phyloP scores from a whole-genome alignment of 352 stramenopile genomes.

The Globisporangium orthogonon region DNA sequence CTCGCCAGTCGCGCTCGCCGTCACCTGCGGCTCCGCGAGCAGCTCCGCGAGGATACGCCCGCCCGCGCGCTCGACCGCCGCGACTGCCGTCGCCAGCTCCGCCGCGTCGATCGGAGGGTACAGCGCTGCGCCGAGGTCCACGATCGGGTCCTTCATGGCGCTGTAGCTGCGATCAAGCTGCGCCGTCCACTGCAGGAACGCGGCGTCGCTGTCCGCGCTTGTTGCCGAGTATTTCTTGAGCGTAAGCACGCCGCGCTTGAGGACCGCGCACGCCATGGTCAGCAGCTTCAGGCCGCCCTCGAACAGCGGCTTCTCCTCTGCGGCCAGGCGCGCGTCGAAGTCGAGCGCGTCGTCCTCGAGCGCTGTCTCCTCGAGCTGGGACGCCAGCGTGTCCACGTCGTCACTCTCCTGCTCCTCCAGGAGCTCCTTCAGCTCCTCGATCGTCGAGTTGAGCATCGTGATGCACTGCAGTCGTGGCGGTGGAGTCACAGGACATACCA shows the following conservation, averaged over 20 bases:
- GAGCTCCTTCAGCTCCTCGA: slow-evolving; percentile 77
- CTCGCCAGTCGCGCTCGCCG: slow-evolving; percentile 25
- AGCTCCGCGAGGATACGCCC: slow-evolving; percentile 39
- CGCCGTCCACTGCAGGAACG: slow-evolving; percentile 67
- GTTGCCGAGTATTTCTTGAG: slow-evolving; percentile 61
- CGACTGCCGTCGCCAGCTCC: slow-evolving; percentile 37
- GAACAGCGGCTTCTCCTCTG: slow-evolving; percentile 63
- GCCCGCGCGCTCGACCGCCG: slow-evolving; percentile 23
- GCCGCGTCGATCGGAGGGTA: slow-evolving; percentile 69
- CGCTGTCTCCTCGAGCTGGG: slow-evolving; percentile 45
- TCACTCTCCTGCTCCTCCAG: slow-evolving; percentile 36
- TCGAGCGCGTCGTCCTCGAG: slow-evolving; percentile 62
- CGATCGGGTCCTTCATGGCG: slow-evolving; percentile 51
- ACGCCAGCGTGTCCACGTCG: slow-evolving; percentile 8
- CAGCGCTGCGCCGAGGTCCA: slow-evolving; percentile 78
- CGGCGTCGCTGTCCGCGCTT: slow-evolving; percentile 36
- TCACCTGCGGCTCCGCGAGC: slow-evolving; percentile 43
- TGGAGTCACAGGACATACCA: not conserved
- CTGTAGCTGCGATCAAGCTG: slow-evolving; percentile 59
- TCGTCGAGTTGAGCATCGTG: slow-evolving; percentile 74
- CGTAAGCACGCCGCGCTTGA: slow-evolving; percentile 79
- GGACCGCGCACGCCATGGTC: slow-evolving; percentile 61
- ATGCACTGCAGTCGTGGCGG: slow-evolving; percentile 33
- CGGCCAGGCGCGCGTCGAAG: slow-evolving; percentile 70
- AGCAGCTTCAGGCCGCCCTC: slow-evolving; percentile 60